Percentiles rank a stretch among this genome's conserved stretches.
phyloP scores from a whole-genome alignment of 768 basidiomycete species.

The Polyporus arcularius region DNA sequence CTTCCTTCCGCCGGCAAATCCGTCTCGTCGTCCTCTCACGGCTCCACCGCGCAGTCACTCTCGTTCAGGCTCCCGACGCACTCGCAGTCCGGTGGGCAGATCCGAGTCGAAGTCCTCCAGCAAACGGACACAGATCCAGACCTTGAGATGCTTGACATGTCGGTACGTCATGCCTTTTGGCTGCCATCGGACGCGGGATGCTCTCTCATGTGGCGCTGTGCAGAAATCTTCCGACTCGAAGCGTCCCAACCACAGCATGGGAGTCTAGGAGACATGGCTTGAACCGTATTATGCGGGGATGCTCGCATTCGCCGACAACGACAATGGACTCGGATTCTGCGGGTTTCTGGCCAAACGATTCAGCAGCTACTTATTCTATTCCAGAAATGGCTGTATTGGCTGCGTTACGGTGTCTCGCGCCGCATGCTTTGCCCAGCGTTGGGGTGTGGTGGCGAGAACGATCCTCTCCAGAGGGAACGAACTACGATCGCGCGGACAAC shows the following conservation, averaged over 20 bases:
- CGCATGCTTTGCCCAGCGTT: too few relatives aligned
- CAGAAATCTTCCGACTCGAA: not conserved
- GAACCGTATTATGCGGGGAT: not conserved
- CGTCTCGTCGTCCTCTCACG: not conserved
- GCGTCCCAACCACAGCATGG: not conserved
- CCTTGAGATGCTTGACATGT: not conserved
- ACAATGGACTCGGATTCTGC: not conserved
- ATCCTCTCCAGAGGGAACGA: too few relatives aligned
- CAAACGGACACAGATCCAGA: not conserved
- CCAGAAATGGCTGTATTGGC: too few relatives aligned
- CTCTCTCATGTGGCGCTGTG: not conserved
- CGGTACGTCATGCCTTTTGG: not conserved
- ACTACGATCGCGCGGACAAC: too few relatives aligned
- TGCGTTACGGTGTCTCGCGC: too few relatives aligned
- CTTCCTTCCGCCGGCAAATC: not conserved
- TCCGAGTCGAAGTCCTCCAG: not conserved
- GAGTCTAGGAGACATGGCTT: not conserved
- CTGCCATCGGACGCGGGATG: not conserved
- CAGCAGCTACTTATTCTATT: too few relatives aligned
- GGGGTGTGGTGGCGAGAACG: too few relatives aligned
- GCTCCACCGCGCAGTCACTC: not conserved
- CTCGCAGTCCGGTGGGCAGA: not conserved
- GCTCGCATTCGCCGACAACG: not conserved
- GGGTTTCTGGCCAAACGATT: too few relatives aligned
- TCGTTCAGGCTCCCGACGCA: not conserved